Conservation (phyloP, 805 yeast species). For the Schizosaccharomyces lindneri region DNA sequence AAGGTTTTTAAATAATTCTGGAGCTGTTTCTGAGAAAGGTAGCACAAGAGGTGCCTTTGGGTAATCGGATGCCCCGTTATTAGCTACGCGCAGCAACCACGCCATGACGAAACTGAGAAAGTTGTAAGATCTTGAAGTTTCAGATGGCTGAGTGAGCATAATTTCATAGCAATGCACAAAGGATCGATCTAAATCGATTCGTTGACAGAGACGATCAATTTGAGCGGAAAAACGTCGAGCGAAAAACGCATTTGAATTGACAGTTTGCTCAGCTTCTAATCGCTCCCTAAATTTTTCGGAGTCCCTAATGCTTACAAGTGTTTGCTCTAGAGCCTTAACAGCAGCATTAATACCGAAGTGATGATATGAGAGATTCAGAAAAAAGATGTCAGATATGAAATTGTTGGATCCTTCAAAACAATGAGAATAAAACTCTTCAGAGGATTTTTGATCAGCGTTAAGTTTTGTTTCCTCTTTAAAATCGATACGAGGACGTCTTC, state of each 20-base stretch:
- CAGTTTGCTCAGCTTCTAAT: conserved; percentile 19
- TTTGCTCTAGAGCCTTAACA: conserved; percentile 28
- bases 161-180: conserved; percentile 29
- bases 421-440: conserved; percentile 28
- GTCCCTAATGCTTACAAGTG: conserved; percentile 25
- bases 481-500: conserved; percentile 29
- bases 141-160: conserved; percentile 28
- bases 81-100: conserved; percentile 46
- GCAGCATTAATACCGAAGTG: conserved; percentile 82
- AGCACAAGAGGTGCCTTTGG: conserved; percentile 29
- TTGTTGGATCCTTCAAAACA: conserved; percentile 23
- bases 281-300: conserved; percentile 25
- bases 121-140: conserved; percentile 48
- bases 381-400: conserved; percentile 82
- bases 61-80: conserved; percentile 35
- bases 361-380: conserved; percentile 45
- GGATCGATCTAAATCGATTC: conserved; percentile 19
- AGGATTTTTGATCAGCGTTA: conserved; percentile 49
- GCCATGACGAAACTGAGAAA: conserved; percentile 52
- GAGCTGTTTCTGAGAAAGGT: conserved; percentile 29
- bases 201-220: conserved; percentile 18
- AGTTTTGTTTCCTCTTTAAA: conserved; percentile 61
- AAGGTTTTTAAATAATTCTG: conserved; percentile 51
- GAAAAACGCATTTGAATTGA: conserved; percentile 9
- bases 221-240: conserved; percentile 11